Percentiles rank a stretch among this genome's conserved stretches.
Conservation (phyloP, 176 grass and related monocot species). For the Cenchrus purpureus region DNA sequence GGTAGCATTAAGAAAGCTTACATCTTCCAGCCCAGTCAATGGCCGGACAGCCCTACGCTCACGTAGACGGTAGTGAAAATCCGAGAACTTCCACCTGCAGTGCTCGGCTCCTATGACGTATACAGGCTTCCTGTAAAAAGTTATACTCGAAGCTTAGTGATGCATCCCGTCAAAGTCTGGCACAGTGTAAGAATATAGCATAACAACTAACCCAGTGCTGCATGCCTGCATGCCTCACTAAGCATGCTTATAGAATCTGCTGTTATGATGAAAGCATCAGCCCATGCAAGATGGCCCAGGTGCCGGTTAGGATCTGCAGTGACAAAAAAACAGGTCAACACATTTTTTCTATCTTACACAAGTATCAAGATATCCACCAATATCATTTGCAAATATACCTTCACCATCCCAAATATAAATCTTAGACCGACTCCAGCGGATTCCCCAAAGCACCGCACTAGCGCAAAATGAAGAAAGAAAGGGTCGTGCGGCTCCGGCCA, state of each 20-base stretch:
- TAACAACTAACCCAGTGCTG: constrained; percentile 76
- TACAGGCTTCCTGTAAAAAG: constrained; percentile 73
- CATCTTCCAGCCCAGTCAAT: constrained; percentile 89
- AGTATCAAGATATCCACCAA: background rate
- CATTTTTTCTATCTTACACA: background rate
- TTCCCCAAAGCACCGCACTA: too few species aligned
- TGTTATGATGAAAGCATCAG: constrained; percentile 87
- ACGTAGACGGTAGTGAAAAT: constrained; percentile 73
- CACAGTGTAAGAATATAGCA: constrained; percentile 9
- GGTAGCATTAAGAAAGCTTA: constrained; percentile 44
- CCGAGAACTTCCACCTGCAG: constrained; percentile 86
- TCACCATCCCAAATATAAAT: constrained; percentile 83
- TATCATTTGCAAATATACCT: constrained; percentile 58
- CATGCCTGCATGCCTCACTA: constrained; percentile 64
- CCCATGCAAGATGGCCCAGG: constrained; percentile 95
- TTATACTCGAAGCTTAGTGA: constrained; percentile 27
- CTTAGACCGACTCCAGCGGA: background rate
- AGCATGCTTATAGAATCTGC: constrained; percentile 91
- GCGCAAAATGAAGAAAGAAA: too few species aligned
- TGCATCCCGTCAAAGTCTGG: background rate
- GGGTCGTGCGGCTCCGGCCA: too few species aligned
- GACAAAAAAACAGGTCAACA: constrained; percentile 20
- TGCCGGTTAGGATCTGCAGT: constrained; percentile 82
- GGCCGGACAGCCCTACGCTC: constrained; percentile 65
- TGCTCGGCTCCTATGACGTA: constrained; percentile 81